Base-by-base conservation (phyloP, 192 early-diverging fungal species). In the Podila epigama region DNA sequence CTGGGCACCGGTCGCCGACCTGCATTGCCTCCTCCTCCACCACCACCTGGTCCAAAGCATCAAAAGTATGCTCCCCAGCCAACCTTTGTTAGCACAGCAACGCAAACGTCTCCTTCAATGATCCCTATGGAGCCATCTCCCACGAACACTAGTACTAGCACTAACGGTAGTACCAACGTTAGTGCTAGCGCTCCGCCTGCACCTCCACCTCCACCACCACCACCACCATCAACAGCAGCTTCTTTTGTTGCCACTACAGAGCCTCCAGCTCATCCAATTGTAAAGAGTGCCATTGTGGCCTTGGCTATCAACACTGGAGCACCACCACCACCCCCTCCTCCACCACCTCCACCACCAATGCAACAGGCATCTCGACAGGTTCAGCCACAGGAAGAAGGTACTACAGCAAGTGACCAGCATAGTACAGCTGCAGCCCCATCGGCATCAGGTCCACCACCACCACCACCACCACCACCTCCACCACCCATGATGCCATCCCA, bases 41-140 rank as follows among this genome's bases (percentile, higher is more conserved):
- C 68, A 2, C 68, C 78, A 28, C 68, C 68, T 51, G 63, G 66
- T 27, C 78, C 63, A 20, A 69, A 66, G 25, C 78, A 79, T n/a
- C 64, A 63, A 20, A 53, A 42, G 13, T 70, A 71, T 56, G 52
- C n/a, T n/a, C n/a, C n/a, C n/a, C 15, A 13, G 63, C 70, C 44
- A 48, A 48, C n/a, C n/a, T n/a, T n/a, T n/a, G n/a, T n/a, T n/a
- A n/a, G n/a, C n/a, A n/a, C n/a, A n/a, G n/a, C n/a, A n/a, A n/a
- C n/a, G n/a, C 44, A 48, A 22, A 18, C 25, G 20, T 15, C 44
- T 22, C n/a, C 4, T 48, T 18, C n/a, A 20, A 22, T 8, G 6
- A 18, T 22, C 6, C 44, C 44, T 48, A 8, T 6, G 10, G n/a
- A 48, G 25, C 44, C n/a, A 48, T 18, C 44, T 48, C n/a, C 44